These are phyloP conservation scores for Neurospora sp. DNA, from an alignment of 495 filamentous ascomycete species.

Conservation along the genomic window DNA sequence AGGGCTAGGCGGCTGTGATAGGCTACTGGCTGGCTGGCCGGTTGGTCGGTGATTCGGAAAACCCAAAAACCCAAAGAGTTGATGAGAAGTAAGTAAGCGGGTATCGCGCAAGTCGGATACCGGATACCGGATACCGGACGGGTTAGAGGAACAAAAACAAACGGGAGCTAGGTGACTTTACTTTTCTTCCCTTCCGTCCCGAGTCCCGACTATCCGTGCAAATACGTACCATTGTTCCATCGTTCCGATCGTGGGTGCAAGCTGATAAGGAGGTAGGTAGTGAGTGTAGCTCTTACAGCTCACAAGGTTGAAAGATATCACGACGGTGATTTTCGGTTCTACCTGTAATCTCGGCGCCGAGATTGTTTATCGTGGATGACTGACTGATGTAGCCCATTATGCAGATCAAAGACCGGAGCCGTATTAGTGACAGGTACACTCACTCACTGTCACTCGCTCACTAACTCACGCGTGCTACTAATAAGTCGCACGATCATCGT, in stretches of 20 bases:
- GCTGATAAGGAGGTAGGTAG: too few species aligned
- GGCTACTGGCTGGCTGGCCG: not conserved
- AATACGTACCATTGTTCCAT: not conserved
- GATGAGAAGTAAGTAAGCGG: not conserved
- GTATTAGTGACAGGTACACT: not conserved
- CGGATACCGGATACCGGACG: not conserved
- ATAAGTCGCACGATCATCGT: not conserved
- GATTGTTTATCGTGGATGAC: not conserved
- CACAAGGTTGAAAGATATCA: too few species aligned
- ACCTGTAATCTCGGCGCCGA: not conserved
- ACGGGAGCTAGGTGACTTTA: not conserved
- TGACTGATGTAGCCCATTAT: not conserved
- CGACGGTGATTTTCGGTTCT: not conserved
- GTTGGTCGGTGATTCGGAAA: not conserved
- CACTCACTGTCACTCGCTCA: too few species aligned
- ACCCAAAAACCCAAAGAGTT: not conserved
- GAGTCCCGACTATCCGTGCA: not conserved
- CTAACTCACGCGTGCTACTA: not conserved
- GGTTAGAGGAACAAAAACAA: not conserved
- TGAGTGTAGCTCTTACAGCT: too few species aligned
- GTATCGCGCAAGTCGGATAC: not conserved
- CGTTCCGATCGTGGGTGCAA: too few species aligned
- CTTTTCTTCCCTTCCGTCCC: not conserved
- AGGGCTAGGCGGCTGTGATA: not conserved
- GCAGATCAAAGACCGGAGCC: not conserved